Evolutionary conservation across 495 filamentous ascomycete species (phyloP), one percentile per base, ranked within the genome.

Genomic region (Aspergillus asperescens): DNA sequence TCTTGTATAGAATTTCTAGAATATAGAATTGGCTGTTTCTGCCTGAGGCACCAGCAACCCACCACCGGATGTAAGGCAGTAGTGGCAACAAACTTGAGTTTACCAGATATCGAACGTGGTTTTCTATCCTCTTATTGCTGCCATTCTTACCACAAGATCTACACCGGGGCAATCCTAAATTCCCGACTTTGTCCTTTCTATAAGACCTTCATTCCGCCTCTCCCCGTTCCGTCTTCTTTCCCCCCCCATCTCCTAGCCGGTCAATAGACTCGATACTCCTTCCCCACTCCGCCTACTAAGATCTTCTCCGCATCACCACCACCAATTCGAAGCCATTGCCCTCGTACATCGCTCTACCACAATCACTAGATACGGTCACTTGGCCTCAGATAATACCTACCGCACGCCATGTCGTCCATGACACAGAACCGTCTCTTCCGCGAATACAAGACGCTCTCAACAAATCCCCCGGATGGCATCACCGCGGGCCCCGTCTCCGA

Each of bases 381-480:
- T n/a, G n/a, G n/a, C n/a, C n/a, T n/a, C n/a, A n/a, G n/a, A n/a
- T n/a, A n/a, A 35, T 27, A 23, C 27, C 3, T 28, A 29, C 13
- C 12, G 12, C 20, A n/a, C 44, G 13, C 20, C 38, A 66, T 70
- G 64, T 69, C 71, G 29, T 66, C 71, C 51, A 90, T 78, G 37
- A 75, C 93, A 55, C 88, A 91, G 65, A 92, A 92, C 58, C 93
- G 93, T 37, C 87, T 99, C 56, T 90, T 96, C 70, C 88, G 92
- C 73, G 93, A 99, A 76, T 99, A 99, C 86, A 85, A 86, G 57
- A 84, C 78, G 50, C 85, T 92, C 43, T 85, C 85, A 55, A 86
- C 81, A 64, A 88, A 89, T 73, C 85, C 89, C 2, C 88, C 90
- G 9, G 89, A 95, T 41, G 94, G 93, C 57, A 96, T 99, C 71